phyloP scores from a whole-genome alignment of 768 basidiomycete species.

The Kwoniella sp. region DNA sequence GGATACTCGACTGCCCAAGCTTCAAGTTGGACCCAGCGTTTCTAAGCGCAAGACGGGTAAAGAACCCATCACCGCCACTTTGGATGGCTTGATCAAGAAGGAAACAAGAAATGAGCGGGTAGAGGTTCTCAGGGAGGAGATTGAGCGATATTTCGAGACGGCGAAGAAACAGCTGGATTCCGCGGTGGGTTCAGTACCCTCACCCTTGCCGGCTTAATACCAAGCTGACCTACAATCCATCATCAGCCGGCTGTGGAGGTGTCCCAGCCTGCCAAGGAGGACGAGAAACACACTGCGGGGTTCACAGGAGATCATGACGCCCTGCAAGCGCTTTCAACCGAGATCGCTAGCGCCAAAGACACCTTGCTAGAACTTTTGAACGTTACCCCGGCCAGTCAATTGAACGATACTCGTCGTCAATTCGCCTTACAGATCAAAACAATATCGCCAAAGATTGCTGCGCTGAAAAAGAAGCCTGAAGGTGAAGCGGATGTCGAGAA shows the following conservation, averaged over 20 bases:
- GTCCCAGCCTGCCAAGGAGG: background rate
- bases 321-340: background rate
- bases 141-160: background rate
- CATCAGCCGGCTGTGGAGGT: background rate
- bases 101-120: conserved; percentile 3
- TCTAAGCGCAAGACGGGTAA: conserved; percentile 40
- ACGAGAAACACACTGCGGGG: background rate
- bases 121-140: conserved; percentile 16
- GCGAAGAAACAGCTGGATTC: background rate
- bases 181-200: background rate
- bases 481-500: conserved; percentile 1
- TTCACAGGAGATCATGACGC: background rate
- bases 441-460: conserved; percentile 1
- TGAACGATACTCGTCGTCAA: conserved; percentile 33
- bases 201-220: too few relatives aligned
- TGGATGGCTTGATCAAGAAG: conserved; percentile 24
- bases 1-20: conserved; percentile 43
- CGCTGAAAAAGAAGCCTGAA: conserved; percentile 13
- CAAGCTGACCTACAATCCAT: background rate
- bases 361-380: conserved; percentile 3
- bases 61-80: conserved; percentile 18
- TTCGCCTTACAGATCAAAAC: conserved; percentile 6
- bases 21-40: conserved; percentile 49
- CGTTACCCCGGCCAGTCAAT: conserved; percentile 11
- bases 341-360: background rate